These are phyloP conservation scores for Fusarium fujikuroi DNA, from an alignment of 2,329 filamentous ascomycete genomes.

Conservation along the genomic window DNA sequence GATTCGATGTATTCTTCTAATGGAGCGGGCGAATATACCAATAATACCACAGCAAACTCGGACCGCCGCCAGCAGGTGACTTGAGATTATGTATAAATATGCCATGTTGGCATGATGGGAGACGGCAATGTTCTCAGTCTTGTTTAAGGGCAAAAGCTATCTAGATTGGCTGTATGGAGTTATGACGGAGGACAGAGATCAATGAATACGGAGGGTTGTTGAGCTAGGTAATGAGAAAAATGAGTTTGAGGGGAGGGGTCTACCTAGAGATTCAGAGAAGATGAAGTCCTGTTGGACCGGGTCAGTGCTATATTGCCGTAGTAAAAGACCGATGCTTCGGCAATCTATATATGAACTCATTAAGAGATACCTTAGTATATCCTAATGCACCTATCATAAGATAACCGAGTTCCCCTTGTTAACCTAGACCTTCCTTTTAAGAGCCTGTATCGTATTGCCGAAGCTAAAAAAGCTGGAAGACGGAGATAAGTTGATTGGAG, in stretches of 20 bases:
- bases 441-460: background rate
- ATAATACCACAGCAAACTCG: conserved; percentile 39
- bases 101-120: background rate
- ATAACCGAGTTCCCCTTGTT: background rate
- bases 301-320: background rate
- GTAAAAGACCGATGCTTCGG: background rate
- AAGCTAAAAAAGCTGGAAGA: background rate
- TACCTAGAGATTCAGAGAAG: background rate
- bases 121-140: background rate
- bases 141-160: background rate
- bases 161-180: background rate
- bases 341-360: background rate
- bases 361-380: background rate
- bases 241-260: background rate
- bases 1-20: conserved; percentile 42
- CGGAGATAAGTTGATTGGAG: background rate
- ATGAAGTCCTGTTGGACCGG: background rate
- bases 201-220: background rate
- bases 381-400: background rate
- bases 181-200: background rate
- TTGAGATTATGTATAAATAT: conserved; percentile 2
- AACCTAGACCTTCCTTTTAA: background rate
- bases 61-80: conserved; percentile 12
- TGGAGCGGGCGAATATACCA: conserved; percentile 40
- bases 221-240: background rate